phyloP scores from a whole-genome alignment of 805 yeast species.

The Saccharomycopsis oosterbeekiorum region DNA sequence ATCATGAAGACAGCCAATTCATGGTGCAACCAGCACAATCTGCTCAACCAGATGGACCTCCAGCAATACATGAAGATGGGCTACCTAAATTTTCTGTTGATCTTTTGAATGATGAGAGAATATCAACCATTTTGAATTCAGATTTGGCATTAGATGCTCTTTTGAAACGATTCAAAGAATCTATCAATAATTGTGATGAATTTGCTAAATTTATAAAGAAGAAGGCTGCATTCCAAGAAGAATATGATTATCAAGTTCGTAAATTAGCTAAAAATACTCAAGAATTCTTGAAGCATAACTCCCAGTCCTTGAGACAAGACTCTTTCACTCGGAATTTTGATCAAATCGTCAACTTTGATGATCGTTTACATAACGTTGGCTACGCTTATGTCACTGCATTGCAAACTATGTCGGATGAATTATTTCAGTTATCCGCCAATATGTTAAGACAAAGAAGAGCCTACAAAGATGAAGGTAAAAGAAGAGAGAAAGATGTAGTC shows the following conservation, averaged over 20 bases:
- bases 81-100: conserved; percentile 26
- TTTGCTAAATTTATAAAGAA: conserved; percentile 68
- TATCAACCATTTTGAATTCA: conserved; percentile 45
- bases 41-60: not conserved
- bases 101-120: conserved; percentile 40
- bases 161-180: conserved; percentile 64
- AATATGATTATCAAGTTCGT: conserved; percentile 61
- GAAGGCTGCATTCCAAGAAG: conserved; percentile 70
- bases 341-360: conserved; percentile 67
- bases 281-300: conserved; percentile 36
- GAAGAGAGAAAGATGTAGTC: conserved; percentile 72
- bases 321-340: conserved; percentile 61
- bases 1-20: not conserved
- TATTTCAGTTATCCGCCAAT: conserved; percentile 57
- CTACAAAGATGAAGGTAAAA: conserved; percentile 70
- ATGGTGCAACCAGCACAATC: not conserved
- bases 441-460: conserved; percentile 65
- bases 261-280: conserved; percentile 55
- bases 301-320: conserved; percentile 41
- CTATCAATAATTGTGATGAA: conserved; percentile 77
- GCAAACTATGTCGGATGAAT: conserved; percentile 78
- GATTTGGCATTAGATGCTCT: conserved; percentile 72
- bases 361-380: conserved; percentile 61
- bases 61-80: conserved; percentile 1
- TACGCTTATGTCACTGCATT: conserved; percentile 69